Evolutionary conservation across 2,329 filamentous ascomycete species (phyloP), one percentile per base, ranked within the genome.

Genomic region (Zasmidium angulare): DNA sequence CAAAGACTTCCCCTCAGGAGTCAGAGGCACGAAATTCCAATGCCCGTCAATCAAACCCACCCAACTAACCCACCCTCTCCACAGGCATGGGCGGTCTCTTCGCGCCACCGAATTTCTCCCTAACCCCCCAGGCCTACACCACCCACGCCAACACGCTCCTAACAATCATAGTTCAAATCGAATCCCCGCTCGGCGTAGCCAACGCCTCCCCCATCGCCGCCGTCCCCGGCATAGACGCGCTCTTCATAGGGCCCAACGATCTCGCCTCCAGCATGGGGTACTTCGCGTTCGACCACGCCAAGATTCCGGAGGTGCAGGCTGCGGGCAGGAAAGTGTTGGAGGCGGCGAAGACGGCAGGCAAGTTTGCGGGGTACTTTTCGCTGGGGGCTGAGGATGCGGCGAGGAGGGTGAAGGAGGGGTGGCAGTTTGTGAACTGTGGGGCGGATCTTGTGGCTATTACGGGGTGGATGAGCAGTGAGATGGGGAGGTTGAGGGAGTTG

Each of bases 61-160:
- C 14, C 9, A 26, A 29, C 31, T 56, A 51, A 36, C 53, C 47
- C 2, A 31, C 40, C 11, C 81, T 81, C 40, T 73, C 73, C 10
- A 75, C 81, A 59, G 82, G 81, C n/a, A n/a, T n/a, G n/a, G 82
- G 82, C 7, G 81, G 79, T 2, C 81, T 82, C 0, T 83, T 84
- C 65, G 74, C 80, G 11, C 53, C 56, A n/a, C 49, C 59, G 2
- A 59, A 46, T 54, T 63, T 62, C 29, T 26, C 23, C 21, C 24
- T 61, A 7, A 26, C 54, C 29, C 50, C 50, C 1, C 47, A 50
- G 6, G 51, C 40, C 4, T 63, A 63, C 31, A 46, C 58, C 14
- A 19, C 23, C 1, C 31, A 53, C 19, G 81, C 82, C 24, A 83
- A 84, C 65, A 74, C 79, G 10, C 74, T 78, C 2, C 71, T 84